Conservation (phyloP, 2,329 filamentous ascomycete genomes). For the Davidsoniella neocaledoniae region DNA sequence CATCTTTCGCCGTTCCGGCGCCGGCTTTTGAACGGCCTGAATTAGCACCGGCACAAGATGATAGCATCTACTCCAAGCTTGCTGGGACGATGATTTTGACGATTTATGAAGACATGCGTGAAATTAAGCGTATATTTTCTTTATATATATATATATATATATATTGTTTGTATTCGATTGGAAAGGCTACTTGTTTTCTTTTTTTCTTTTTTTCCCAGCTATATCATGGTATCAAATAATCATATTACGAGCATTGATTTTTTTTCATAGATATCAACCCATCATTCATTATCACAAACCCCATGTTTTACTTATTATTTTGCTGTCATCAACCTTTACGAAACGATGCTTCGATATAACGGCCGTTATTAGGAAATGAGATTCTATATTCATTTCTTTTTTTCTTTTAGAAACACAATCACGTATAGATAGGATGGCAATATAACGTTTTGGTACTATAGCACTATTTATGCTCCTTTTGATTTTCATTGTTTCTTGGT, state of each 20-base stretch:
- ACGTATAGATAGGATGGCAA: background rate
- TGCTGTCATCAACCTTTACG: no score
- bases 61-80: slow-evolving; percentile 33
- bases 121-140: no score
- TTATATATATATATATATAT: no score
- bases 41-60: background rate
- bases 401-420: slow-evolving; percentile 2
- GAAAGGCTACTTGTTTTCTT: background rate
- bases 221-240: no score
- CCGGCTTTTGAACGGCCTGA: no score
- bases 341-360: no score
- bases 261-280: no score
- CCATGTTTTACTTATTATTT: no score
- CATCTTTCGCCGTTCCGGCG: background rate
- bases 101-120: slow-evolving; percentile 19
- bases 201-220: background rate
- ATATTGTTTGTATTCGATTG: slow-evolving; percentile 12
- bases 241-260: no score
- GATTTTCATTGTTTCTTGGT: no score
- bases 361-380: no score
- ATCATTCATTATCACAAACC: no score
- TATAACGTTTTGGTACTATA: background rate
- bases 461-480: background rate
- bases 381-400: background rate
- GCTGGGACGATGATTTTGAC: slow-evolving; percentile 42